Evolutionary conservation across 345 rosid species (phyloP), one percentile per base, ranked within the genome.

Genomic region (Citrus reticulata): DNA sequence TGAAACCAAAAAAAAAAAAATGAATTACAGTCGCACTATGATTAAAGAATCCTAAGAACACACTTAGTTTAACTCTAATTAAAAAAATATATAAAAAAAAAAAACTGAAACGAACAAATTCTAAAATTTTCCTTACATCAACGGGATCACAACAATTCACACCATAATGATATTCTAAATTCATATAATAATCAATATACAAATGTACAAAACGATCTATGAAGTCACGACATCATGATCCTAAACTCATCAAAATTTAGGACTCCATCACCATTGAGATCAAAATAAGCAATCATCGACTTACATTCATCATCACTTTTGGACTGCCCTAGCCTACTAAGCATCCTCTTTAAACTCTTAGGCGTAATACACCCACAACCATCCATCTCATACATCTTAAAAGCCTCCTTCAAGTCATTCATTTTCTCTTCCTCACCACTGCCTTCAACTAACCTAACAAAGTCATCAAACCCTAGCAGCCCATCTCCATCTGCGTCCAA

Each of bases 221-320:
- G 25, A 29, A 3, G 32, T 65, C 24, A 81, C 30, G 78, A 75
- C 93, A 93, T 93, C 95, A 91, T 93, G 75, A 73, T 73, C 58
- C 83, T 78, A 74, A 93, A 93, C 85, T 93, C 97, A 37, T 90
- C 88, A 82, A 91, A 91, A 79, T 80, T 82, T 29, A 90, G 82
- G 65, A 88, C 81, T 5, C 95, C 93, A 65, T 91, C 91, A 24
- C 91, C 91, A 54, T 93, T 80, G 22, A 88, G 79, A 78, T 93
- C 93, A 42, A 89, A 93, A 13, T 78, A 75, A 0, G 83, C 62
- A 71, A 93, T 90, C 93, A 93, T 93, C 34, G 61, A 68, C 81
- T 84, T 70, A 42, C 97, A 93, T 13, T 90, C 91, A 6, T 82
- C 78, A 10, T 86, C 64, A 25, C 81, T 88, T 71, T 72, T 87